Evolutionary conservation across 495 filamentous ascomycete species (phyloP), one percentile per base, ranked within the genome.

Genomic region (Daldinia childiae): DNA sequence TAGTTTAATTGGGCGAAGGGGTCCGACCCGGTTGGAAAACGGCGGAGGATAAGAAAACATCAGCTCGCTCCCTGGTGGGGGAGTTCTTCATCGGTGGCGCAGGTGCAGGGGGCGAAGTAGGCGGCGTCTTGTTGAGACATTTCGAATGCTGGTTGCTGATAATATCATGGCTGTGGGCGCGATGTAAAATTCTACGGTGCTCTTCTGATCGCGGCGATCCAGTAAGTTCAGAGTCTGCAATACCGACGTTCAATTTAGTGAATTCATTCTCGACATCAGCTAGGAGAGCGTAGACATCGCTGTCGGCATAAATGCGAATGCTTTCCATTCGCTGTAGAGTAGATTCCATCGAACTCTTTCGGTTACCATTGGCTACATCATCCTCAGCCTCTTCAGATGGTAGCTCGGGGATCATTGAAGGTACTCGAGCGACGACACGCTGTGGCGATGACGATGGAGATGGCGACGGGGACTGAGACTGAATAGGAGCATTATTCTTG

Each of bases 241-340:
- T 69, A 30, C 68, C 75, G 4, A 58, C 73, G 50, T 82, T 84
- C 76, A 88, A 83, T 51, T 82, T 81, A 58, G 82, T 85, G 73
- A 90, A 87, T 60, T 87, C 84, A 52, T 83, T 81, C 74, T 89
- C 87, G 12, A 91, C 88, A 62, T 90, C 88, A 3, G 83, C 84
- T 30, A 90, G 74, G 6, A 90, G 81, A 0, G 87, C 87, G 68
- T 87, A 89, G 9, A 92, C 87, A 56, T 89, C 87, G 58, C 82
- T 82, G 69, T 88, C 89, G 30, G 88, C 89, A 64, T 90, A 91
- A 68, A 91, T 86, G 64, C 86, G 87, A 66, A 92, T 92, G 59
- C 87, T 90, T 75, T 91, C 85, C 26, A 86, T 87, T 12, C 81
- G 67, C 58, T 74, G 66, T 69, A 80, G 41, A 60, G 79, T 58